Base-by-base conservation (phyloP, 2,329 filamentous ascomycete species). In the Colletotrichum graminicola region DNA sequence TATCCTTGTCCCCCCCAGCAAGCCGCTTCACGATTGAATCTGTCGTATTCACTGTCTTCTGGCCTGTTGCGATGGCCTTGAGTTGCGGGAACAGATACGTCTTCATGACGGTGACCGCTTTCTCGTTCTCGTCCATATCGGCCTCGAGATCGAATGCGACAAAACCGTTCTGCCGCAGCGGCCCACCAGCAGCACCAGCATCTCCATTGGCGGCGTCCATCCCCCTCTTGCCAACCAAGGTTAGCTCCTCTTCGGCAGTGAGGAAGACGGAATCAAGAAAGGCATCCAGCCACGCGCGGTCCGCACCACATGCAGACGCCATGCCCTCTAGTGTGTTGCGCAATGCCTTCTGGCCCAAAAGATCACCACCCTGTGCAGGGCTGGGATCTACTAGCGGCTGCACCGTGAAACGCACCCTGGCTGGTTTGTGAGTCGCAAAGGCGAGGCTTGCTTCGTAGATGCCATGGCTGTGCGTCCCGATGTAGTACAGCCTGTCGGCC, bases 401-500 rank as follows among this genome's bases (percentile, higher is more conserved):
- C 12, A 67, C 49, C 5, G 67, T 51, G 39, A 62, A 71, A 16
- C 67, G 67, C 26, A 67, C 63, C 34, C 55, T 67, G 10, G 63
- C 29, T 41, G 41, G 39, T 43, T 57, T 51, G n/a, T 62, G 49
- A 29, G 63, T 43, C 3, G 56, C 16, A 57, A 71, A 71, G 39
- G 67, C 67, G 51, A 67, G 14, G 49, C 67, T 71, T 62, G 56
- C 47, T 51, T 71, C 67, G 63, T 56, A 71, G 2, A 57, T 34
- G 29, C 47, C 36, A 41, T 71, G 56, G n/a, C 41, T 61, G 34
- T 71, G 67, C 18, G 63, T 62, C 8, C 45, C 39, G 11, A 71
- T 67, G 34, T 71, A 71, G 34, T 51, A 51, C 41, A 51, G 21
- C 32, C 41, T 51, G 26, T 71, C 63, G 39, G 56, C 56, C 3